phyloP scores from a whole-genome alignment of 2,329 filamentous ascomycete species.

The Mollisia scopiformis region DNA sequence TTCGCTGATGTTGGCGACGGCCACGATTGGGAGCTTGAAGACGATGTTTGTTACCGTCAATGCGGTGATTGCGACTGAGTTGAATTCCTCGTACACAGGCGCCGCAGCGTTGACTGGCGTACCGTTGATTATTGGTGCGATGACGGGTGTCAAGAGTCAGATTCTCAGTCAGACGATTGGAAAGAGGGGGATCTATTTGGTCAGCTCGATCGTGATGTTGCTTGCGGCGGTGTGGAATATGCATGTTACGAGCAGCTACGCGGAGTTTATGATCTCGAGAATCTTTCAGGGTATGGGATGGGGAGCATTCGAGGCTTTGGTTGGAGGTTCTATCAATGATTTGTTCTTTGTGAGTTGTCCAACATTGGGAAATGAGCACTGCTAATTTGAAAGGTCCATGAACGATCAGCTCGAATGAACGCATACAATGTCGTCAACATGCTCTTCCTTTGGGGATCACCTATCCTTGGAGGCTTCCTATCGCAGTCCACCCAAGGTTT shows the following conservation, averaged over 20 bases:
- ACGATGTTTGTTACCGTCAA: constrained; percentile 55
- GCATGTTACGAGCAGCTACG: constrained; percentile 43
- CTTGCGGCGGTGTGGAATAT: constrained; percentile 55
- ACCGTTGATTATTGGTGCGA: constrained; percentile 53
- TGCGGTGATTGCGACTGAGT: constrained; percentile 45
- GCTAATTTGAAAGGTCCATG: constrained; percentile 51
- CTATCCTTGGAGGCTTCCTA: constrained; percentile 54
- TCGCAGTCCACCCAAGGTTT: constrained; percentile 46
- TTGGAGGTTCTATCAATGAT: constrained; percentile 56
- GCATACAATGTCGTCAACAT: constrained; percentile 49
- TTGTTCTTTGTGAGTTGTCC: constrained; percentile 54
- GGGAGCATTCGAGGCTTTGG: constrained; percentile 59
- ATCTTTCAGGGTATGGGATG: constrained; percentile 61
- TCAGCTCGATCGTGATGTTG: constrained; percentile 49
- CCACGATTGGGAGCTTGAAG: constrained; percentile 55
- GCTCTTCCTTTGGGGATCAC: constrained; percentile 55
- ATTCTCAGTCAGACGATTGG: constrained; percentile 51
- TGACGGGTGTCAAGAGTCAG: constrained; percentile 47
- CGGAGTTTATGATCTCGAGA: constrained; percentile 53
- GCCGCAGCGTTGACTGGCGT: constrained; percentile 54
- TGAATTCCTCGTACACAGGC: constrained; percentile 50
- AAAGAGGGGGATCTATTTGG: constrained; percentile 56
- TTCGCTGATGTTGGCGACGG: constrained; percentile 50
- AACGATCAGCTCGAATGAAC: constrained; percentile 49
- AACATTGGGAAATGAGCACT: neutral